Base-by-base conservation (phyloP, 2,329 filamentous ascomycete genomes). In the Aspergillus neoniger region DNA sequence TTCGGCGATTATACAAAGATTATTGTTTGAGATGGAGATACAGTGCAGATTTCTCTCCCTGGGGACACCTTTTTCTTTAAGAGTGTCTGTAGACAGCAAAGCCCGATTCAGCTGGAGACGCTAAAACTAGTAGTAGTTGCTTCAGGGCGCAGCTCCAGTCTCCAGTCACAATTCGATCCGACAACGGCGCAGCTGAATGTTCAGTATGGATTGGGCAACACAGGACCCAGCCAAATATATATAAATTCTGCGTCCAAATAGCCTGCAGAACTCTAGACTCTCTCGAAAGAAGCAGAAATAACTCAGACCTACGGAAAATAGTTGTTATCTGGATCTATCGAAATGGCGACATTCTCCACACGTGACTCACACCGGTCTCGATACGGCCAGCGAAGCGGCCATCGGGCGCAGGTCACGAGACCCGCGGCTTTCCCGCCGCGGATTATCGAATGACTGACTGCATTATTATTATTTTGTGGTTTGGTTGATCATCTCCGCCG, bases 371-470 rank as follows among this genome's bases (percentile, higher is more conserved):
- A 62, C 50, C 17, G 21, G 14, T 36, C 8, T 21, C 49, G 32
- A 9, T 76, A 70, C 72, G 69, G 72, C 19, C 41, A 60, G 36
- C 69, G 53, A 67, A 60, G 67, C 72, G 70, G 71, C 72, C 68
- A 74, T 32, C 65, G 32, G 30, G 64, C 58, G 73, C 72, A 74
- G 60, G 70, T 75, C 73, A 75, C 70, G 72, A 61, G 70, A 54
- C 61, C 54, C 39, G 44, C 65, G 5, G 30, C 23, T 25, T 25
- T 25, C 23, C 23, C 23, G 23, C 32, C 15, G 23, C 25, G 15
- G 15, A 55, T 30, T 28, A 54, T 55, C 32, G 17, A 32, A 59
- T 61, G 48, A 62, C 56, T 32, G 28, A 55, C 32, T 62, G 55
- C 52, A 17, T n/a, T 14, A 36, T 32, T 32, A 32, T 36, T 36